Evolutionary conservation across 306 rosid genomes (phyloP).

Genomic region (Prunus kanzakura): DNA sequence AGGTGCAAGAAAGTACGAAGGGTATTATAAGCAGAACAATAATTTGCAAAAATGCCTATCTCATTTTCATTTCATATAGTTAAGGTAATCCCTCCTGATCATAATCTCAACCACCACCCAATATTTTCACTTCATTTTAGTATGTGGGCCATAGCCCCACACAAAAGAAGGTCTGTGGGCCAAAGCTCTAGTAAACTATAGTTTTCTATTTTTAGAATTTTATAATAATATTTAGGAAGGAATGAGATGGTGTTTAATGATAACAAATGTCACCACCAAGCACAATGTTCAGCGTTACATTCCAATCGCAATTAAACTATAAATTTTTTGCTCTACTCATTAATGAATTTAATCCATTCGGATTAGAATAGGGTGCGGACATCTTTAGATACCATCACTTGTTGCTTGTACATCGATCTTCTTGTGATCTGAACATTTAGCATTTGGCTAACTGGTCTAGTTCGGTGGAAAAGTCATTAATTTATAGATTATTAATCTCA

Average conservation of each 20-base stretch:
- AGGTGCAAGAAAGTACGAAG: too few species aligned
- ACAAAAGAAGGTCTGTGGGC: not conserved
- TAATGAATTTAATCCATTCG: not conserved
- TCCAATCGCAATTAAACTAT: not conserved
- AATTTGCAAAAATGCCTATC: not conserved
- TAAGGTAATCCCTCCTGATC: not conserved
- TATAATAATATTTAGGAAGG: not conserved
- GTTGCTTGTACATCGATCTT: not conserved
- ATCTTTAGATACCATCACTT: not conserved
- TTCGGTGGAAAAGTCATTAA: too few species aligned
- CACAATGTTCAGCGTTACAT: not conserved
- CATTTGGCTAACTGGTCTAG: too few species aligned
- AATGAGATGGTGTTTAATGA: not conserved
- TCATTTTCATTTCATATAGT: not conserved
- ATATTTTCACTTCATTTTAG: not conserved
- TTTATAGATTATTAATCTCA: fast-evolving
- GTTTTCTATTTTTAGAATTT: too few species aligned
- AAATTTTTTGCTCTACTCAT: too few species aligned
- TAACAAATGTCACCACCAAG: not conserved
- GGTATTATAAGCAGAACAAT: too few species aligned
- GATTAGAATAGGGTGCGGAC: not conserved
- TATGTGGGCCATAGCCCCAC: not conserved
- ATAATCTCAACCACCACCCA: not conserved
- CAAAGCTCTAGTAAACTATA: not conserved
- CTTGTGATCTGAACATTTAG: not conserved